phyloP scores from a whole-genome alignment of 129 eudicot genomes.

The Artemisia tridentata region DNA sequence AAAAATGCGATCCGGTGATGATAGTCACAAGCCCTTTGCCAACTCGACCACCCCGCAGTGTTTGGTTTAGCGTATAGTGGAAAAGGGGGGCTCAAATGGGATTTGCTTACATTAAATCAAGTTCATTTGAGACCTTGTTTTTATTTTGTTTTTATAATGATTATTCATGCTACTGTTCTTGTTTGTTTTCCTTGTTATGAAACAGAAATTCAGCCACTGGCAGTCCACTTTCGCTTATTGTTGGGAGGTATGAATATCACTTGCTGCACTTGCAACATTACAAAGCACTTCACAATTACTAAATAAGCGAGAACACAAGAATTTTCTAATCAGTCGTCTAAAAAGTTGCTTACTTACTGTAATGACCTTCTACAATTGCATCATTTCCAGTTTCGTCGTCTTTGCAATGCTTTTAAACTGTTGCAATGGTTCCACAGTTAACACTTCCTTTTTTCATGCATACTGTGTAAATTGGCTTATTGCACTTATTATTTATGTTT shows the following conservation, averaged over 20 bases:
- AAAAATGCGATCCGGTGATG: too few species aligned
- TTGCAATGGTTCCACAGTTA: too few species aligned
- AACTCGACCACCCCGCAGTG: too few species aligned
- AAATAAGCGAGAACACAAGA: neutral
- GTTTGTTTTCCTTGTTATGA: conserved; percentile 1
- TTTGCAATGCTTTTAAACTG: too few species aligned
- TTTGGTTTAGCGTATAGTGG: too few species aligned
- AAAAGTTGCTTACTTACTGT: conserved; percentile 14
- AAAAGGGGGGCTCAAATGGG: neutral
- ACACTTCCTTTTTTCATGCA: too few species aligned
- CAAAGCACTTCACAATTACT: neutral
- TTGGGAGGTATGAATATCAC: conserved; percentile 65
- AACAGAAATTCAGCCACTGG: conserved; percentile 64
- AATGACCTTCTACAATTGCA: neutral
- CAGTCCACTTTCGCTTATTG: conserved; percentile 82
- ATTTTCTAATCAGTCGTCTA: neutral
- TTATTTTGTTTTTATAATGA: neutral
- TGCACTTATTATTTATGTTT: too few species aligned
- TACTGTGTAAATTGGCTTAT: too few species aligned
- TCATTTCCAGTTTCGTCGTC: neutral
- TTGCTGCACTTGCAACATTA: too few species aligned
- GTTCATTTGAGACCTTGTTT: neutral
- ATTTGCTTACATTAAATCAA: too few species aligned
- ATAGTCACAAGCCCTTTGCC: too few species aligned
- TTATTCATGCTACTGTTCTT: conserved; percentile 1